Percentiles rank a stretch among this genome's conserved stretches.
Conservation (phyloP, 352 stramenopile species). For the Globisporangium viniferum region DNA sequence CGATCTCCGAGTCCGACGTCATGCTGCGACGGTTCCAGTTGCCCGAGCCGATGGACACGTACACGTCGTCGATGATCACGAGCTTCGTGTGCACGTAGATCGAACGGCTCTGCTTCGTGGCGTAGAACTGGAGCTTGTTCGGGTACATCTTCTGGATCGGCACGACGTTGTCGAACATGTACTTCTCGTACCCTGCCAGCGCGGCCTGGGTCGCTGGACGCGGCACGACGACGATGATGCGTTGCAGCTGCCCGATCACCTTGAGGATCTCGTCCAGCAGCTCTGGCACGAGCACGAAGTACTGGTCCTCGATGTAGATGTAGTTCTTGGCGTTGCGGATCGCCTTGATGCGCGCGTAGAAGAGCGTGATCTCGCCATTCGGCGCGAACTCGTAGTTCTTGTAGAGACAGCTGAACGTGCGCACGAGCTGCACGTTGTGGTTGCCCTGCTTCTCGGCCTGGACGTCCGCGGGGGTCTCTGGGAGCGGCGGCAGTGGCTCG, state of each 20-base stretch:
- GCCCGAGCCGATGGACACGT: slow-evolving; percentile 72
- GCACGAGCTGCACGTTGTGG: slow-evolving; percentile 53
- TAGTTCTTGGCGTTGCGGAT: slow-evolving; percentile 56
- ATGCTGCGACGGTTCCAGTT: slow-evolving; percentile 91
- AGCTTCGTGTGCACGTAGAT: slow-evolving; percentile 84
- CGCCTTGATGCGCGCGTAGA: slow-evolving; percentile 46
- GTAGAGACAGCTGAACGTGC: slow-evolving; percentile 56
- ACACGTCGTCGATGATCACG: slow-evolving; percentile 71
- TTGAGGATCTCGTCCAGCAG: slow-evolving; percentile 41
- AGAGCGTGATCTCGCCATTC: slow-evolving; percentile 40
- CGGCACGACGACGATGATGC: slow-evolving; percentile 46
- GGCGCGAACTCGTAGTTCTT: slow-evolving; percentile 54
- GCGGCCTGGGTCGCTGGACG: slow-evolving; percentile 23
- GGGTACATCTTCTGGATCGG: slow-evolving; percentile 37
- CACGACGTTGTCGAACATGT: slow-evolving; percentile 53
- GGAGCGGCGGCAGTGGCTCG: slow-evolving; percentile 15
- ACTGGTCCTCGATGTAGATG: slow-evolving; percentile 74
- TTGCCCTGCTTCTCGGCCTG: slow-evolving; percentile 11
- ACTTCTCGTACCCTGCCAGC: slow-evolving; percentile 45
- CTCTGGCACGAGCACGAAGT: slow-evolving; percentile 50
- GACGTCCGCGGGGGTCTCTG: slow-evolving; percentile 10
- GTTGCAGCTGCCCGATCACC: slow-evolving; percentile 38
- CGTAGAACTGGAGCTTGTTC: slow-evolving; percentile 52
- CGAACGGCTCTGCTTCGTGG: slow-evolving; percentile 38
- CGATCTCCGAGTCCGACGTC: slow-evolving; percentile 60